Evolutionary conservation across 371 early-diverging fungal genomes (phyloP).

Genomic region (Mortierella sp.): DNA sequence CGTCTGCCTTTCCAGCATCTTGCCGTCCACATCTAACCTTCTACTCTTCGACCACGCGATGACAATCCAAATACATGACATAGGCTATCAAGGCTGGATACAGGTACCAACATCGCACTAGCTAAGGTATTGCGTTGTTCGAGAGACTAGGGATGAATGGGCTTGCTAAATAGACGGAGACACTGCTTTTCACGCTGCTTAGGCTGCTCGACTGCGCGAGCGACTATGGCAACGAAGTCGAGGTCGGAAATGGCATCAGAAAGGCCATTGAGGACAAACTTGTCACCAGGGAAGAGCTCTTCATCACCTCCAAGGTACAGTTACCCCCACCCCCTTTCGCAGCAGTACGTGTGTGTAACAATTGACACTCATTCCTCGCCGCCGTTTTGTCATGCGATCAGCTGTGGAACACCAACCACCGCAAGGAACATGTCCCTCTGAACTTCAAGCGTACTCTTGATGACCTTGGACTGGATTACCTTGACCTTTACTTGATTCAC

Average conservation of each 20-base stretch:
- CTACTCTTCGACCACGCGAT: not conserved
- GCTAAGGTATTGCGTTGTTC: no score
- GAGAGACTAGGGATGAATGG: no score
- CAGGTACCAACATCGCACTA: slow-evolving; percentile 17
- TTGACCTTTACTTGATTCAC: slow-evolving; percentile 84
- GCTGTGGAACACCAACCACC: slow-evolving; percentile 62
- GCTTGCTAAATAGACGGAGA: no score
- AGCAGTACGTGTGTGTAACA: no score
- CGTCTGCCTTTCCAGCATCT: no score
- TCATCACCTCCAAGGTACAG: slow-evolving; percentile 80
- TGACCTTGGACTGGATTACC: slow-evolving; percentile 66
- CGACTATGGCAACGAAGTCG: slow-evolving; percentile 71
- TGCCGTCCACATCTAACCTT: no score
- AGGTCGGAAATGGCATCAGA: slow-evolving; percentile 71
- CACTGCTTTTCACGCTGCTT: not conserved
- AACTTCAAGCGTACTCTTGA: slow-evolving; percentile 51
- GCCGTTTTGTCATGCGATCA: not conserved
- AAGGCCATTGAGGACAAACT: slow-evolving; percentile 62
- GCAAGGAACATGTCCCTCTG: slow-evolving; percentile 50
- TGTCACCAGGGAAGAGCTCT: slow-evolving; percentile 74
- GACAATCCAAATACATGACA: not conserved
- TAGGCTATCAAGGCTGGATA: slow-evolving; percentile 49
- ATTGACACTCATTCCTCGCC: not conserved
- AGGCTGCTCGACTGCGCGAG: slow-evolving; percentile 52
- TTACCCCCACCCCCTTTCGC: no score